Evolutionary conservation across 176 grass and related monocot species (phyloP).

Genomic region (Paspalum vaginatum): DNA sequence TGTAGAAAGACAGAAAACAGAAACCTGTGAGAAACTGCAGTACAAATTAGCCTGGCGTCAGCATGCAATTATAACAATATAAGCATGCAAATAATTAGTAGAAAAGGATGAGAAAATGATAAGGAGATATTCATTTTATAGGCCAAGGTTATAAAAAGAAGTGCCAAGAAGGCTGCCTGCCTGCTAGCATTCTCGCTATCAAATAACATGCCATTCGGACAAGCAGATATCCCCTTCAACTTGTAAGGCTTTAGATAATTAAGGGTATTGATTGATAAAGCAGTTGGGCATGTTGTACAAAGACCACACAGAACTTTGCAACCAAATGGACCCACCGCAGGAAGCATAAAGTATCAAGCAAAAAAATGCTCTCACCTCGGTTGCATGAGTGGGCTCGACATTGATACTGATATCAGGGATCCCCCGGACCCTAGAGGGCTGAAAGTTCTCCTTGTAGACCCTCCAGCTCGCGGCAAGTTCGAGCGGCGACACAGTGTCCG

Average conservation of each 20-base stretch:
- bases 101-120: constrained; percentile 5
- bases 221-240: constrained; percentile 10
- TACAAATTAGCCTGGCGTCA: not conserved
- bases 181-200: not conserved
- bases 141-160: not conserved
- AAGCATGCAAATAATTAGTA: constrained; percentile 3
- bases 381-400: constrained; percentile 53
- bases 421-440: constrained; percentile 83
- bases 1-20: constrained; percentile 45
- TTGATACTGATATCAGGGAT: constrained; percentile 94
- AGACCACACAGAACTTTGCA: not conserved
- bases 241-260: constrained; percentile 7
- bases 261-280: not conserved
- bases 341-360: constrained; percentile 22
- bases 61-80: constrained; percentile 13
- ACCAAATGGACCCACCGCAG: constrained; percentile 9
- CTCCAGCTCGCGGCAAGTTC: constrained; percentile 97
- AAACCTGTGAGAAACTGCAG: constrained; percentile 38
- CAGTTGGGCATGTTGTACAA: constrained; percentile 20
- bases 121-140: not conserved
- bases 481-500: constrained; percentile 81
- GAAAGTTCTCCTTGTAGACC: constrained; percentile 89
- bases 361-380: constrained; percentile 53
- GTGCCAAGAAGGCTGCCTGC: not conserved
- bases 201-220: not conserved